phyloP scores from a whole-genome alignment of 2,329 filamentous ascomycete genomes.

The Aspergillus glaucus region DNA sequence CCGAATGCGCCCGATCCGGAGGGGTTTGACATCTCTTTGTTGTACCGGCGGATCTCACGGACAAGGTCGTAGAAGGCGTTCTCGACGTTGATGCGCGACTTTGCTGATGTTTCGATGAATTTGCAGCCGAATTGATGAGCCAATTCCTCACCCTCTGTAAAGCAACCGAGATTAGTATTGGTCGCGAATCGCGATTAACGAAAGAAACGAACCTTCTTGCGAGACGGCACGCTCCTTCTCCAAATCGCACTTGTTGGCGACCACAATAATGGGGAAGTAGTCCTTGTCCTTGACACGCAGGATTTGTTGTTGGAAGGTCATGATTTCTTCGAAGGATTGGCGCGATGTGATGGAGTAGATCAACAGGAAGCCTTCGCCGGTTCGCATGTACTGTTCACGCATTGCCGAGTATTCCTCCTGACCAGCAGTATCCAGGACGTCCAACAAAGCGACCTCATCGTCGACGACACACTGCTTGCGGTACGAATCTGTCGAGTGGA shows the following conservation, averaged over 20 bases:
- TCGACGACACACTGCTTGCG: constrained; percentile 99
- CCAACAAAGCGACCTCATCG: constrained; percentile 93
- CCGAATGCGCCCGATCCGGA: constrained; percentile 59
- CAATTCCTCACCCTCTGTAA: constrained; percentile 77
- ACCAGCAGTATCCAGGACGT: constrained; percentile 95
- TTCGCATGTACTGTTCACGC: constrained; percentile 99
- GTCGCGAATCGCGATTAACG: not conserved
- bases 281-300: constrained; percentile 98
- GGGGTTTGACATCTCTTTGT: constrained; percentile 92
- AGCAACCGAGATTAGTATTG: constrained; percentile 1
- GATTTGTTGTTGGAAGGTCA: constrained; percentile 98
- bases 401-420: constrained; percentile 99
- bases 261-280: constrained; percentile 98
- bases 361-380: constrained; percentile 93
- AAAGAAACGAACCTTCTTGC: constrained; percentile 66
- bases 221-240: constrained; percentile 87
- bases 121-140: constrained; percentile 88
- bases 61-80: constrained; percentile 98
- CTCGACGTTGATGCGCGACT: constrained; percentile 96
- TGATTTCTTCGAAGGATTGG: constrained; percentile 97
- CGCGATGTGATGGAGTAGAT: constrained; percentile 98
- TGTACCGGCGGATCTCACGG: constrained; percentile 94
- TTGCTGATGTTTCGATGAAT: constrained; percentile 98
- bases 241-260: constrained; percentile 99
- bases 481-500: constrained; percentile 70